Evolutionary conservation across 2,329 filamentous ascomycete species (phyloP).

Genomic region (Thielaviopsis euricoi): DNA sequence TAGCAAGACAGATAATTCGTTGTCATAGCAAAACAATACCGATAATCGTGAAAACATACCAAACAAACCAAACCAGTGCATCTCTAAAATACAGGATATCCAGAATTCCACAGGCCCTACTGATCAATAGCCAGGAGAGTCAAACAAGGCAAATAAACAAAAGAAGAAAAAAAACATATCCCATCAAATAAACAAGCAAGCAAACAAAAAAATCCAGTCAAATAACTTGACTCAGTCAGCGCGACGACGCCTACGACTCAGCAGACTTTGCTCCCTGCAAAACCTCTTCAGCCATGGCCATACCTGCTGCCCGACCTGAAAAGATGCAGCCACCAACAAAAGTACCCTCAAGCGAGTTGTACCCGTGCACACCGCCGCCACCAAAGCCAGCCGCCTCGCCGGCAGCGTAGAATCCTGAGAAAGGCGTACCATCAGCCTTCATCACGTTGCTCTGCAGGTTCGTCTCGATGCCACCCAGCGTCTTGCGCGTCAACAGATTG

Average conservation of each 20-base stretch:
- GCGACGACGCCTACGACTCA: background rate
- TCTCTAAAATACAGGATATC: background rate
- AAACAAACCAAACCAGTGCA: background rate
- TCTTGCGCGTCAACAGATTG: conserved; percentile 45
- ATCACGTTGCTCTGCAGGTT: conserved; percentile 40
- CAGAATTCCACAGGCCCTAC: background rate
- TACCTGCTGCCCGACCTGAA: conserved; percentile 39
- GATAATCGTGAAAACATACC: background rate
- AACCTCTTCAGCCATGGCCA: conserved; percentile 33
- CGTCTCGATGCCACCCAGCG: conserved; percentile 43
- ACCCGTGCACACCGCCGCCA: conserved; percentile 45
- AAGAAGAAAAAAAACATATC: background rate
- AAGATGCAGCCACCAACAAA: conserved; percentile 49
- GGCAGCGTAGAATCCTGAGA: conserved; percentile 41
- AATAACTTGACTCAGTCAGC: background rate
- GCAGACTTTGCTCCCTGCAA: background rate
- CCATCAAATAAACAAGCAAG: background rate
- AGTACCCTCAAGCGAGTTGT: conserved; percentile 44
- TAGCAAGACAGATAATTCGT: too few species aligned
- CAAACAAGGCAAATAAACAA: background rate
- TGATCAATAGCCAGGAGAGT: background rate
- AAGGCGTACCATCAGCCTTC: conserved; percentile 26
- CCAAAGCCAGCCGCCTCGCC: conserved; percentile 45
- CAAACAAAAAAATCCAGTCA: background rate
- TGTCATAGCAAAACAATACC: background rate